Conservation (phyloP, 352 stramenopile genomes). For the Globisporangium emineosum region DNA sequence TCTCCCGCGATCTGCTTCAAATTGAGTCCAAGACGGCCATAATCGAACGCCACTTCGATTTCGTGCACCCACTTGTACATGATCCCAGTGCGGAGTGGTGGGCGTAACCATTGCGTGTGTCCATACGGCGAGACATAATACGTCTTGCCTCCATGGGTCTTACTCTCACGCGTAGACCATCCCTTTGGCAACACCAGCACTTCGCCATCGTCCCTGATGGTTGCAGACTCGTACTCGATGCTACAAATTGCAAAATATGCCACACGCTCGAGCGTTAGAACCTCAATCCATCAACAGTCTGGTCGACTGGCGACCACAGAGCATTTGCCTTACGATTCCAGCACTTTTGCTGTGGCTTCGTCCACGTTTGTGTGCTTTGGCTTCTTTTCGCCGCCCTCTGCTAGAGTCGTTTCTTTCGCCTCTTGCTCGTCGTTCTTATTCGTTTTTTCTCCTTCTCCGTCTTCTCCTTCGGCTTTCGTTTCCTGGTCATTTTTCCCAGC, state of each 20-base stretch:
- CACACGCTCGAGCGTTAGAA: neutral
- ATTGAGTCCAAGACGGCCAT: conserved; percentile 74
- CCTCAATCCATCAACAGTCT: neutral
- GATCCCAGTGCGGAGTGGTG: conserved; percentile 59
- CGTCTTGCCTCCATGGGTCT: conserved; percentile 81
- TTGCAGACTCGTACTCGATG: conserved; percentile 52
- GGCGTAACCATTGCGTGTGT: conserved; percentile 80
- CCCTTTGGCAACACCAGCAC: conserved; percentile 73
- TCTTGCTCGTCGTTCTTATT: conserved; percentile 22
- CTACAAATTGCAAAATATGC: conserved; percentile 16
- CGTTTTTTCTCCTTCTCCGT: neutral
- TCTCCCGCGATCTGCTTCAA: conserved; percentile 79
- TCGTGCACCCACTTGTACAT: conserved; percentile 79
- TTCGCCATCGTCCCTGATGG: conserved; percentile 68
- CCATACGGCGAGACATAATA: conserved; percentile 86
- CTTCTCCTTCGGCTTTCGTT: neutral
- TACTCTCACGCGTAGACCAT: conserved; percentile 77
- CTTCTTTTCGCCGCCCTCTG: conserved; percentile 17
- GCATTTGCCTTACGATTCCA: conserved; percentile 36
- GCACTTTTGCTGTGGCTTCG: conserved; percentile 55
- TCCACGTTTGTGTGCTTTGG: conserved; percentile 59
- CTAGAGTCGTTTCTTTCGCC: conserved; percentile 35
- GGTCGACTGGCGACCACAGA: neutral
- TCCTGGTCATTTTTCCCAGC: neutral
- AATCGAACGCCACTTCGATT: conserved; percentile 81